phyloP scores from a whole-genome alignment of 2,329 filamentous ascomycete species.

The Aureobasidium sp. region DNA sequence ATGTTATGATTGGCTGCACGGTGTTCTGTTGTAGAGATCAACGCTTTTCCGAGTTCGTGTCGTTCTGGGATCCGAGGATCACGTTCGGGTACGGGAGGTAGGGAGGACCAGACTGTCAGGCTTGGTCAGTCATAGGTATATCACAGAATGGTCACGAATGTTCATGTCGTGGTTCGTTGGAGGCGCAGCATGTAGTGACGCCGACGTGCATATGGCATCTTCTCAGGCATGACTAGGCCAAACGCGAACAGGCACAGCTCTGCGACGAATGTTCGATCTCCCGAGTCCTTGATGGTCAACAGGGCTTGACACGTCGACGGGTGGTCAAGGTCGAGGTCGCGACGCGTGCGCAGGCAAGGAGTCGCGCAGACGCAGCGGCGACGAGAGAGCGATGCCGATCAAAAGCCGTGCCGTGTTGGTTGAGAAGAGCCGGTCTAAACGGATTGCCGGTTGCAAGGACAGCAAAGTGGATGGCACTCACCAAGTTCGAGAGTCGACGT shows the following conservation, averaged over 20 bases:
- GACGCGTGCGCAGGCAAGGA: neutral
- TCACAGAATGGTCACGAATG: neutral
- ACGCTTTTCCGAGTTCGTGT: neutral
- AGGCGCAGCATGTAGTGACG: neutral
- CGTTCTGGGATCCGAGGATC: neutral
- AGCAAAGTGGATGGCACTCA: neutral
- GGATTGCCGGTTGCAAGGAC: neutral
- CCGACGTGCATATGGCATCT: neutral
- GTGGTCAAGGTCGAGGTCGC: neutral
- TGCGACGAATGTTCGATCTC: neutral
- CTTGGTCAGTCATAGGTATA: neutral
- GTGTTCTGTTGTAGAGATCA: neutral
- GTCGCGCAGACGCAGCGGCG: neutral
- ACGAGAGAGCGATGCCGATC: neutral
- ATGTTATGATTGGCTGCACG: neutral
- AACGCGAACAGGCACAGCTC: neutral
- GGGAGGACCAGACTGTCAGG: neutral
- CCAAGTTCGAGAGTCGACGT: conserved; percentile 2
- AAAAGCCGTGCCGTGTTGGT: neutral
- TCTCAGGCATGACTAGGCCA: neutral
- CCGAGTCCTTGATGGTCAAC: neutral
- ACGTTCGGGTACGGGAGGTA: neutral
- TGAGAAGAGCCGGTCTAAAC: neutral
- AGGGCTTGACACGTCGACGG: neutral
- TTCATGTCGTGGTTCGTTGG: too few relatives aligned